Conservation (phyloP, 208 protist species). For the Porcisia deanei region DNA sequence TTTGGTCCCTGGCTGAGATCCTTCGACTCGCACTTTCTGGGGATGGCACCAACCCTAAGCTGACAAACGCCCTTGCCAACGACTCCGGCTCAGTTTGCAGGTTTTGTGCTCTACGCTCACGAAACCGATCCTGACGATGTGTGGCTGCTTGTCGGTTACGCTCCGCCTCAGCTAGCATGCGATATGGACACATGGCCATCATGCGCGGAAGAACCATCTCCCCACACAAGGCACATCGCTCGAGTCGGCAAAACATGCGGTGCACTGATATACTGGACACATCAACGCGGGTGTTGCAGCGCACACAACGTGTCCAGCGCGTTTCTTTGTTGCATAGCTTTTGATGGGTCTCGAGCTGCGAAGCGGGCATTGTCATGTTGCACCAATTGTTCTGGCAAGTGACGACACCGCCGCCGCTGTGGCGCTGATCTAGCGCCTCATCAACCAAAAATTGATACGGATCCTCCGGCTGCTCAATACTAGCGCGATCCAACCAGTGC, state of each 20-base stretch:
- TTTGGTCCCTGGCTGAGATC: too few relatives aligned
- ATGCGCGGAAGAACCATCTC: constrained; percentile 78
- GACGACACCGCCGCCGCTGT: constrained; percentile 61
- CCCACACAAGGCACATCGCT: constrained; percentile 68
- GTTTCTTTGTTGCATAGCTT: constrained; percentile 46
- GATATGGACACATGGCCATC: constrained; percentile 65
- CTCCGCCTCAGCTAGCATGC: constrained; percentile 53
- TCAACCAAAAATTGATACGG: constrained; percentile 70
- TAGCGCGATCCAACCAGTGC: constrained; percentile 55
- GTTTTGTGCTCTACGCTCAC: background rate
- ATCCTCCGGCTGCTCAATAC: constrained; percentile 50
- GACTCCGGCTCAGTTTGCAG: background rate
- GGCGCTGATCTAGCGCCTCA: constrained; percentile 47
- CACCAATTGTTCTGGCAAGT: constrained; percentile 83
- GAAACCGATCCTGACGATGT: constrained; percentile 24
- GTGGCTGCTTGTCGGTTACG: constrained; percentile 31
- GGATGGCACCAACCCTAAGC: too few relatives aligned
- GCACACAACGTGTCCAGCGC: constrained; percentile 66
- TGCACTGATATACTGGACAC: constrained; percentile 51
- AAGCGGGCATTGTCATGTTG: constrained; percentile 63
- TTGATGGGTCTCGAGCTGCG: constrained; percentile 43
- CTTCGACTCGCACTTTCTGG: too few relatives aligned
- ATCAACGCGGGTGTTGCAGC: constrained; percentile 75
- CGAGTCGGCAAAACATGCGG: constrained; percentile 56
- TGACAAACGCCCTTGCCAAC: background rate